Percentiles rank a stretch among this genome's conserved stretches.
These are phyloP conservation scores for Scopulariopsis brevicaulis DNA, from an alignment of 2,329 filamentous ascomycete genomes.

Conservation along the genomic window DNA sequence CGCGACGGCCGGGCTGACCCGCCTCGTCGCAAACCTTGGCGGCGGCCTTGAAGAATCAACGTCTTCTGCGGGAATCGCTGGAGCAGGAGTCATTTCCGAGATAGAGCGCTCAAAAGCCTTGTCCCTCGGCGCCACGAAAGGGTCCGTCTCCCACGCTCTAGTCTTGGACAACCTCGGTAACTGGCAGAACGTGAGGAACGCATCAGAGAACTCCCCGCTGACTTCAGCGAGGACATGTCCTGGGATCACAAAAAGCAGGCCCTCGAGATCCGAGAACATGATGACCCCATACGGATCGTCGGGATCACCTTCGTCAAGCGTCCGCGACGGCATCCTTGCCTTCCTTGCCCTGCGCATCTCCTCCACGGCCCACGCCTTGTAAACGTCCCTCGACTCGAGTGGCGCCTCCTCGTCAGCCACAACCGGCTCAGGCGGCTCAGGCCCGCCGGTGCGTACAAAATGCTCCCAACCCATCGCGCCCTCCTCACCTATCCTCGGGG, in stretches of 20 bases:
- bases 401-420: slow-evolving; percentile 11
- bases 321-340: slow-evolving; percentile 56
- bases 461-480: slow-evolving; percentile 58
- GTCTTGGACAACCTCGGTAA: slow-evolving; percentile 37
- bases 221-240: slow-evolving; percentile 18
- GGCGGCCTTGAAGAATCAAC: neutral
- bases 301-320: slow-evolving; percentile 61
- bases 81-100: neutral
- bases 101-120: neutral
- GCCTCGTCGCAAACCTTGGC: neutral
- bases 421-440: slow-evolving; percentile 28
- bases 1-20: neutral
- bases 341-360: slow-evolving; percentile 39
- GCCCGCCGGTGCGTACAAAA: slow-evolving; percentile 26
- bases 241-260: slow-evolving; percentile 46
- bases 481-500: slow-evolving; percentile 64
- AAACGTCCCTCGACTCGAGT: slow-evolving; percentile 27
- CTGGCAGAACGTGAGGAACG: slow-evolving; percentile 58
- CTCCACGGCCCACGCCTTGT: slow-evolving; percentile 36
- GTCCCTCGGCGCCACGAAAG: slow-evolving; percentile 31
- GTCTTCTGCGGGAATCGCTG: neutral
- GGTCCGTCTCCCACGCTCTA: slow-evolving; percentile 31
- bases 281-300: slow-evolving; percentile 78
- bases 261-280: slow-evolving; percentile 64
- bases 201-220: slow-evolving; percentile 45